Conservation (phyloP, 108 stramenopile species). For the Cyclotella distinguenda region DNA sequence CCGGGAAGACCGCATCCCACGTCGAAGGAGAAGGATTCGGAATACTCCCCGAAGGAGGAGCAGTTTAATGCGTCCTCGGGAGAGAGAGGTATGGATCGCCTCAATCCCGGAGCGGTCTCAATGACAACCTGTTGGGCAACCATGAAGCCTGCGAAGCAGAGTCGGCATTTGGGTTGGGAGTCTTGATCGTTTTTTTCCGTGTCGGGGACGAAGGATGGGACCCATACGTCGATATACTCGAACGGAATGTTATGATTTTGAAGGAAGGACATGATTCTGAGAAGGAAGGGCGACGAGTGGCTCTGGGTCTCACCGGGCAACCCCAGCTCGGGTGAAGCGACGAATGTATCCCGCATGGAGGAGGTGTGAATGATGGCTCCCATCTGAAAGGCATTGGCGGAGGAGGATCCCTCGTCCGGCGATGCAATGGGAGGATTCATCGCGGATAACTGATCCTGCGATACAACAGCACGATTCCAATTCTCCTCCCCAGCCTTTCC, state of each 20-base stretch:
- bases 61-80: conserved; percentile 69
- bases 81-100: conserved; percentile 39
- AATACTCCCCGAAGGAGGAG: conserved; percentile 83
- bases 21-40: conserved; percentile 84
- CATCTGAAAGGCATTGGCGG: not conserved
- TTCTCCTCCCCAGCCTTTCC: not conserved
- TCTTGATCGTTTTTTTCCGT: not conserved
- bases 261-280: conserved; percentile 62
- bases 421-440: not conserved
- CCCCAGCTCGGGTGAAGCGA: too few relatives aligned
- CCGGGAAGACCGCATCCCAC: conserved; percentile 85
- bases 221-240: conserved; percentile 87
- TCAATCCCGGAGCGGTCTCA: conserved; percentile 32
- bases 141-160: conserved; percentile 87
- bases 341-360: not conserved
- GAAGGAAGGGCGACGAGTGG: conserved; percentile 79
- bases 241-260: conserved; percentile 79
- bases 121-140: conserved; percentile 49
- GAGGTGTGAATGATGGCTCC: not conserved
- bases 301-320: not conserved
- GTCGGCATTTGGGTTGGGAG: conserved; percentile 58
- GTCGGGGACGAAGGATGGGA: conserved; percentile 81
- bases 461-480: not conserved
- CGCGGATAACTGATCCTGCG: not conserved
- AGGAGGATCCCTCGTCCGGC: not conserved